Base-by-base conservation (phyloP, 192 early-diverging fungal genomes). In the Piromyces finnis region DNA sequence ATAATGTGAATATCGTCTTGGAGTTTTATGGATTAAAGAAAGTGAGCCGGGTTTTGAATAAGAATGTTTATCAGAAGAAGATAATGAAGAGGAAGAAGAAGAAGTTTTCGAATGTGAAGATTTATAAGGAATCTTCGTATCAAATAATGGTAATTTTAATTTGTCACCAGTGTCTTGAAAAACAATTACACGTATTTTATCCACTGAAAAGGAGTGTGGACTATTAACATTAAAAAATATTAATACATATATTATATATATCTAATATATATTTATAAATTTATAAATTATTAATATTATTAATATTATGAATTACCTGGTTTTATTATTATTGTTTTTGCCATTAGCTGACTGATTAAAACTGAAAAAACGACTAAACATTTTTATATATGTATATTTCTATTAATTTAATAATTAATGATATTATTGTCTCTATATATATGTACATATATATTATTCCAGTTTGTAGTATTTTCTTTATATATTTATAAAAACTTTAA, bases 81-180 rank as follows among this genome's bases (percentile, higher is more conserved):
- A 68, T 68, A 68, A 68, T n/a, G 51, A 68, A 26, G 51, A 68
- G 9, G 51, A 68, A 11, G 51, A 0, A n/a, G 51, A 68, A 68
- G 26, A 68, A 11, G 22, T 68, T n/a, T 68, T 68, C 0, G 51
- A 0, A 68, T 68, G 51, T 9, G 51, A 51, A 22, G 41, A 11
- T 68, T 68, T 68, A 68, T 68, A 68, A 26, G 51, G 51, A n/a
- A 68, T 26, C 9, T 37, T 79, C 0, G 83, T 81, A 51, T 84
- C 83, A 37, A 81, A 80, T 28, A 84, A 77, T 0, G 82, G 83
- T 68, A 84, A 26, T 32, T 84, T 84, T 28, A 29, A 27, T 68
- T 84, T 84, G 30, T 84, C 83, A n/a, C 83, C 83, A 6, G 82
- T 84, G 39, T 84, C 83, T 77, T 84, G 83, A 35, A 78, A 84